These are phyloP conservation scores for Sanguinoderma infundibulare DNA, from an alignment of 1,284 basidiomycete genomes.

Conservation along the genomic window DNA sequence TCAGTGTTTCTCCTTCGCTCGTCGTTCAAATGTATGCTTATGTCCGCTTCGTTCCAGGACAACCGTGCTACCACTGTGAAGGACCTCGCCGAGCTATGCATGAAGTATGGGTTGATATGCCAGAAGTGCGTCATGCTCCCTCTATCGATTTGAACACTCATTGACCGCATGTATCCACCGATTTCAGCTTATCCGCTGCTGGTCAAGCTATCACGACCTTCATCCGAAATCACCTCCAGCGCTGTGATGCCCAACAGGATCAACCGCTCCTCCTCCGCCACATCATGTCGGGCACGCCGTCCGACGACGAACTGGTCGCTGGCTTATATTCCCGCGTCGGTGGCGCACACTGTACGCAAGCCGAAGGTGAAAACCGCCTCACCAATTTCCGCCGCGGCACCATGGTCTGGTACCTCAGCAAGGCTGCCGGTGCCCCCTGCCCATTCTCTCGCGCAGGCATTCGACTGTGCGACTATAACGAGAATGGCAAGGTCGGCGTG, in stretches of 20 bases:
- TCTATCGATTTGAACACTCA: constrained; percentile 5
- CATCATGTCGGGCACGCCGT: constrained; percentile 66
- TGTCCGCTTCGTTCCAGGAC: constrained; percentile 45
- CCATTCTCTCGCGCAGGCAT: constrained; percentile 76
- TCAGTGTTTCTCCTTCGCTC: constrained; percentile 42
- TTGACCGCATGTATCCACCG: constrained; percentile 8
- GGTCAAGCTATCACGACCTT: constrained; percentile 81
- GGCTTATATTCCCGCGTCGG: constrained; percentile 71
- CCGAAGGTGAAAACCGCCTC: constrained; percentile 48
- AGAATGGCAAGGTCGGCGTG: constrained; percentile 46
- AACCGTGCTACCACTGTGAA: constrained; percentile 85
- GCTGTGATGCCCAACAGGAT: constrained; percentile 72
- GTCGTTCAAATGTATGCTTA: constrained; percentile 7
- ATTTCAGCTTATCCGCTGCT: constrained; percentile 67
- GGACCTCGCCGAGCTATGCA: constrained; percentile 73
- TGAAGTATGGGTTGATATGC: constrained; percentile 66
- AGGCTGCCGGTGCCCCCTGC: constrained; percentile 72
- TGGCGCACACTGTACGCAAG: constrained; percentile 57
- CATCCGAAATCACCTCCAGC: constrained; percentile 69
- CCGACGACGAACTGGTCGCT: constrained; percentile 73
- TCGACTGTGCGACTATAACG: constrained; percentile 66
- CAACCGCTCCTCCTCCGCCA: constrained; percentile 75
- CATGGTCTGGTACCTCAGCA: constrained; percentile 77
- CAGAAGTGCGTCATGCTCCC: constrained; percentile 61
- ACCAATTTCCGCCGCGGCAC: constrained; percentile 82